Base-by-base conservation (phyloP, 129 eudicot genomes). In the Gnaphalium uliginosum region DNA sequence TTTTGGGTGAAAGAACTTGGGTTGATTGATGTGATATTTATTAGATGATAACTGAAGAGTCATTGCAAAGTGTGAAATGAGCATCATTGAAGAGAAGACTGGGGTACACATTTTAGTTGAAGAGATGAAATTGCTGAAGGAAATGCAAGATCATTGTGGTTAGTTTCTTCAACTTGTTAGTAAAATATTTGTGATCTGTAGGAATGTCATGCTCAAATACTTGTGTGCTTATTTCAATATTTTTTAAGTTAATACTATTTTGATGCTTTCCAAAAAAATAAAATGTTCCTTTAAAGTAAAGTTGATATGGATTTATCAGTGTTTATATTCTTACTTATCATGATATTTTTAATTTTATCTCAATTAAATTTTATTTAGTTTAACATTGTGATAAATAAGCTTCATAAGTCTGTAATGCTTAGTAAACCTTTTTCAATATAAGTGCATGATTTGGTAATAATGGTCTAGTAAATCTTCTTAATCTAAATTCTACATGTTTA, bases 101-200 rank as follows among this genome's bases (percentile, higher is more conserved):
- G 63, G 79, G 30, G 39, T 64, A 61, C 29, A 87, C 81, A 61
- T 73, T 81, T 72, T 81, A 25, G 57, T 61, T 82, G 89, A 84
- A 35, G 91, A 88, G 68, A 86, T 89, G 79, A 89, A 84, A 67
- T 43, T 89, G 83, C 78, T 89, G 87, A 89, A 89, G 76, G 91
- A 87, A 87, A 89, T 92, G 85, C 92, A 92, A 65, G 96, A 89
- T 64, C 93, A 89, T 32, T 78, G 81, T 75, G 96, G 97, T 92
- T 51, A 72, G 96, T 85, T 74, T 68, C 69, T 24, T 53, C 13
- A 13, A 18, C 24, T 50, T 50, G 27, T 48, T 64, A 0, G 24
- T 24, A 80, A 1, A 54, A 19, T 66, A 7, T 56, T 39, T 60
- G 48, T 30, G 65, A 48, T 65, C 23, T 25, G 1, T 29, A 24